phyloP scores from a whole-genome alignment of 2,329 filamentous ascomycete genomes.

The Harringtonia lauricola region DNA sequence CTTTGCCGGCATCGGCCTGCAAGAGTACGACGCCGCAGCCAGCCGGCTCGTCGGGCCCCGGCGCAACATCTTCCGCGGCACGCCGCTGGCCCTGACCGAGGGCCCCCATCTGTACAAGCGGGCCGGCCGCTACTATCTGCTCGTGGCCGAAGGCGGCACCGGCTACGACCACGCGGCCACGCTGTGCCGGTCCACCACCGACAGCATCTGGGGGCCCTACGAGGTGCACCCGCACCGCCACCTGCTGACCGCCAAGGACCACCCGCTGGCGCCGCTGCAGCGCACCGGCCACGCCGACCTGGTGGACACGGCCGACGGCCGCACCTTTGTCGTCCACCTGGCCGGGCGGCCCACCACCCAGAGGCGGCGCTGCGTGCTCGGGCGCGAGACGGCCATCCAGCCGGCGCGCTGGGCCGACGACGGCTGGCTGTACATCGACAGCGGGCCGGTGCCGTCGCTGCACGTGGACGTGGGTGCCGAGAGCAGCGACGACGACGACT shows the following conservation, averaged over 20 bases:
- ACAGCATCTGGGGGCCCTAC: conserved; percentile 46
- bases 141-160: conserved; percentile 50
- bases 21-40: conserved; percentile 40
- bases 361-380: conserved; percentile 39
- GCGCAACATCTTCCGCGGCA: conserved; percentile 45
- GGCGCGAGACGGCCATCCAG: conserved; percentile 46
- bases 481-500: conserved; percentile 31
- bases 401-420: conserved; percentile 47
- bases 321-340: conserved; percentile 42
- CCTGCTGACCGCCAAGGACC: conserved; percentile 41
- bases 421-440: conserved; percentile 52
- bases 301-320: conserved; percentile 39
- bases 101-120: conserved; percentile 49
- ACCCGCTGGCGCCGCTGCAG: conserved; percentile 37
- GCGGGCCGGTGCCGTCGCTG: conserved; percentile 43
- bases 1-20: conserved; percentile 47
- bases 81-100: conserved; percentile 41
- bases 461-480: conserved; percentile 41
- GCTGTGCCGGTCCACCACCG: conserved; percentile 36
- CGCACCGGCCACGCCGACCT: conserved; percentile 40
- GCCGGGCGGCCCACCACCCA: conserved; percentile 39
- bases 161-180: conserved; percentile 50
- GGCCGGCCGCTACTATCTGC: conserved; percentile 47
- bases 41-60: conserved; percentile 42
- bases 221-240: conserved; percentile 46